A percentile compares a stretch with the other conserved stretches of the same genome.
phyloP scores from a whole-genome alignment of 208 protist genomes.

The Wallacemonas sp. region DNA sequence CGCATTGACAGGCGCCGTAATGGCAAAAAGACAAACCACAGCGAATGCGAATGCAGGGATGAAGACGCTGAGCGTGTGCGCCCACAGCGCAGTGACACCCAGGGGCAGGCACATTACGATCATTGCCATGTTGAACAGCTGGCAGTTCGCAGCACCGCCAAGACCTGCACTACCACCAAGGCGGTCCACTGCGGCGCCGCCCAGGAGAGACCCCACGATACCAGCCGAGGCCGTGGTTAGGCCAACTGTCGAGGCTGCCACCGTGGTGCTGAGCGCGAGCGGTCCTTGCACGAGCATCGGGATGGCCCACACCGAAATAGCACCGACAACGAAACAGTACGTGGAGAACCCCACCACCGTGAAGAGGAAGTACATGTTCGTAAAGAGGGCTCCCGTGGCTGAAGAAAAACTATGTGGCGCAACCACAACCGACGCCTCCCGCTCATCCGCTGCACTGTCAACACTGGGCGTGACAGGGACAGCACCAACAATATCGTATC shows the following conservation, averaged over 20 bases:
- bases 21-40: slow-evolving; percentile 66
- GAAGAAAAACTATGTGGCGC: slow-evolving; percentile 22
- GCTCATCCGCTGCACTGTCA: too few species aligned
- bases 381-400: slow-evolving; percentile 40
- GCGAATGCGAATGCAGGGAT: slow-evolving; percentile 35
- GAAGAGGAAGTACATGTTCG: slow-evolving; percentile 64
- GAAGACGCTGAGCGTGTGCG: slow-evolving; percentile 32
- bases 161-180: slow-evolving; percentile 56
- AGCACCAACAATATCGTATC: slow-evolving; percentile 29
- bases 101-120: slow-evolving; percentile 47
- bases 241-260: slow-evolving; percentile 59
- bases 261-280: slow-evolving; percentile 34
- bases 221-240: slow-evolving; percentile 58
- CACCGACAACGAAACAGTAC: slow-evolving; percentile 87
- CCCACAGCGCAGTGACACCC: slow-evolving; percentile 44
- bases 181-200: slow-evolving; percentile 64
- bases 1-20: slow-evolving; percentile 83
- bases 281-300: slow-evolving; percentile 72
- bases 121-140: slow-evolving; percentile 52
- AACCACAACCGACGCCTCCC: too few species aligned
- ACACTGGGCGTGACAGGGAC: too few species aligned
- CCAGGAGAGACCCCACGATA: slow-evolving; percentile 63
- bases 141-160: slow-evolving; percentile 47
- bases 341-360: slow-evolving; percentile 73
- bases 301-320: slow-evolving; percentile 80